Base-by-base conservation (phyloP, 2,329 filamentous ascomycete species). In the Neofusicoccum laricinum region DNA sequence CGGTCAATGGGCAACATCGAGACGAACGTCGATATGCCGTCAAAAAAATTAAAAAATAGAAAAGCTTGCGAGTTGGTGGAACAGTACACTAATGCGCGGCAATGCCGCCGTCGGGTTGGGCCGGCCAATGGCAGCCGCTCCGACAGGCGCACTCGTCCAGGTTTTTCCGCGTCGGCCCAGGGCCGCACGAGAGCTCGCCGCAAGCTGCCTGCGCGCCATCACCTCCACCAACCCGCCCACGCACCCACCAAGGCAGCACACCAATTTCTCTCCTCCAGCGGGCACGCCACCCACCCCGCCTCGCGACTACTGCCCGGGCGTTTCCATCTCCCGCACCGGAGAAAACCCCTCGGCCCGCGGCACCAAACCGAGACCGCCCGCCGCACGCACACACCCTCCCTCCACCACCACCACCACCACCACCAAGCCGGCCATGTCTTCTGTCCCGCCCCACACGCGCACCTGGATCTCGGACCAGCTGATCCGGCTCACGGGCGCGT, bases 401-500 rank as follows among this genome's bases (percentile, higher is more conserved):
- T 36, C n/a, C 48, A 15, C 15, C 48, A 17, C 48, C 3, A 0
- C 4, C 15, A 19, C 5, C 21, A 21, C 49, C 2, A 19, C 11
- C 8, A 21, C n/a, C 3, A 6, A 2, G 2, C 4, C 30, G 32
- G 43, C 57, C 32, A 61, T 61, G 57, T 41, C 53, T n/a, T 11
- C 53, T 2, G 15, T 36, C 21, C 30, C 59, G 17, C 15, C 61
- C 11, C 41, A 49, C 17, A 50, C 46, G 21, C 63, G 63, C 38
- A 74, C 70, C 4, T 78, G 71, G 62, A 73, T 78, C 61, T 84
- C 81, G 59, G 82, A 84, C 70, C 79, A 81, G 63, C 77, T 84
- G 63, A 77, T 84, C 68, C 80, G 79, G 64, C 77, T 86, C 58
- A 82, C 83, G 41, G 84, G 84, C 67, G 84, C 81, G 53, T 85